Conservation (phyloP, 371 early-diverging fungal species). For the Mortierella sp. region DNA sequence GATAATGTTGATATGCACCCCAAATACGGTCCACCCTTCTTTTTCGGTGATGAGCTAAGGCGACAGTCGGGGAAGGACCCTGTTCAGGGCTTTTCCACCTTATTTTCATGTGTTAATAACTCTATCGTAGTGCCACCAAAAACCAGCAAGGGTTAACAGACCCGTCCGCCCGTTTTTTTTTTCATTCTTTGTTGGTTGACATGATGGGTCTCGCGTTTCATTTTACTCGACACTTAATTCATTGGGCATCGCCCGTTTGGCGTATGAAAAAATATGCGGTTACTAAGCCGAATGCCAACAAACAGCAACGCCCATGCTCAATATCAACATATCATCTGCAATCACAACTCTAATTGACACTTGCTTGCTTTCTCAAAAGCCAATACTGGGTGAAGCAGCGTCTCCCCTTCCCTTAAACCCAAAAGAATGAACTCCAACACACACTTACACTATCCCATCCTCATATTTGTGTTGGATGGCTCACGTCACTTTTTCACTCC, state of each 20-base stretch:
- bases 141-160: neutral
- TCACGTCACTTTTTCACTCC: neutral
- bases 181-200: no score
- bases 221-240: neutral
- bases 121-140: neutral
- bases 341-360: constrained; percentile 5
- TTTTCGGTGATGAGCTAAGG: no score
- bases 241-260: neutral
- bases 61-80: neutral
- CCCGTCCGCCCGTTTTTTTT: neutral
- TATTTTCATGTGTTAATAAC: constrained; percentile 5
- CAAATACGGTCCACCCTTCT: neutral
- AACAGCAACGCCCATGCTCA: neutral
- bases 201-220: neutral
- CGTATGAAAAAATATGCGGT: constrained; percentile 6
- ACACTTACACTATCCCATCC: neutral
- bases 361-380: neutral
- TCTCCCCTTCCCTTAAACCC: neutral
- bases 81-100: neutral
- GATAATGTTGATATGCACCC: neutral
- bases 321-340: neutral
- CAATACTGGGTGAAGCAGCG: neutral
- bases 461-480: neutral
- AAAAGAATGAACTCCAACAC: neutral
- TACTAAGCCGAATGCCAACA: constrained; percentile 18